Conservation (phyloP, 495 filamentous ascomycete species). For the Hapsidospora chrysogenum region DNA sequence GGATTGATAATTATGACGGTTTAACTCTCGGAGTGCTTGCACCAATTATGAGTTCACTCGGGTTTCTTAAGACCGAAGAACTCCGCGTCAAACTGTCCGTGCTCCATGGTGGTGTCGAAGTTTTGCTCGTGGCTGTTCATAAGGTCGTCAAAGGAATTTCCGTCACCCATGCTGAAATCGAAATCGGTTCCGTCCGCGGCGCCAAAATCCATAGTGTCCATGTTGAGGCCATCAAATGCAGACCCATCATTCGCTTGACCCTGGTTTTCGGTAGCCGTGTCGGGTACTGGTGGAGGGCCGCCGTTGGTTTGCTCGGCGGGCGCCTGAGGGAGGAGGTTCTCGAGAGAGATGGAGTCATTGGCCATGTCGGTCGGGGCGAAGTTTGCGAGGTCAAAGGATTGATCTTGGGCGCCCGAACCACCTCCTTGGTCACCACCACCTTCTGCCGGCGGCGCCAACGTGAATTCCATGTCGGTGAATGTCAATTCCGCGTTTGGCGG, state of each 20-base stretch:
- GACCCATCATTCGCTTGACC: constrained; percentile 8
- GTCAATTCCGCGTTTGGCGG: no score
- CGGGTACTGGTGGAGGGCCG: not conserved
- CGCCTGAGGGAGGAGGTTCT: constrained; percentile 3
- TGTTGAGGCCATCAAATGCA: constrained; percentile 19
- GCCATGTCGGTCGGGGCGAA: constrained; percentile 9
- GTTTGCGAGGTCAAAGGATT: constrained; percentile 14
- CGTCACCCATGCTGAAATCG: constrained; percentile 11
- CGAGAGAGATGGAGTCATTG: constrained; percentile 5
- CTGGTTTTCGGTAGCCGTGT: not conserved
- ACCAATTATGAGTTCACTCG: no score
- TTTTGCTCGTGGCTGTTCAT: constrained; percentile 20
- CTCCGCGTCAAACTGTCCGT: constrained; percentile 17
- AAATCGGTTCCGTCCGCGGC: constrained; percentile 5
- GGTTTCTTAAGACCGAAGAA: constrained; percentile 8
- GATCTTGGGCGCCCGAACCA: constrained; percentile 8
- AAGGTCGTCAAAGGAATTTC: constrained; percentile 25
- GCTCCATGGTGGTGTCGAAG: constrained; percentile 10
- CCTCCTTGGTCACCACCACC: constrained; percentile 6
- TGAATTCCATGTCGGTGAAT: constrained; percentile 29
- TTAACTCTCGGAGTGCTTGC: no score
- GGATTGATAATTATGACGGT: no score
- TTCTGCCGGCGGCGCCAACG: constrained; percentile 16
- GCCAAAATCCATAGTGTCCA: constrained; percentile 11
- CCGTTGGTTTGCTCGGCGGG: not conserved